Evolutionary conservation across 495 filamentous ascomycete genomes (phyloP).

Genomic region (Lentithecium fluviatile): DNA sequence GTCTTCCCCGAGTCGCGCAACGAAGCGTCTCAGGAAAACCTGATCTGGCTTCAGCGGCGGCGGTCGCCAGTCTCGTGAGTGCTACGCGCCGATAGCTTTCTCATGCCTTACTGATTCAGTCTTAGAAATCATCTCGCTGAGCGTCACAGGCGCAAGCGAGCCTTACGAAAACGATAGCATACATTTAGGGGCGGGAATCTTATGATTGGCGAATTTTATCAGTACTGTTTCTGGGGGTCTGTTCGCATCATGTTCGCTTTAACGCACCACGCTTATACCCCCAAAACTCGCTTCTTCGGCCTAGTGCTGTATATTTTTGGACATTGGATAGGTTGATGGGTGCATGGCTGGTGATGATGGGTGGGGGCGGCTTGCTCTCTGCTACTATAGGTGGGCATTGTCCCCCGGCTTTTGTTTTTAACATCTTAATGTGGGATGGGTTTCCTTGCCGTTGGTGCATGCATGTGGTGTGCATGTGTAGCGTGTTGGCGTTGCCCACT

Average conservation of each 20-base stretch:
- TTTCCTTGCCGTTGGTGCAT: too few species aligned
- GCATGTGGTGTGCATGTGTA: too few species aligned
- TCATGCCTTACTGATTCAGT: slow-evolving; percentile 4
- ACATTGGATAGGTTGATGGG: slow-evolving; percentile 24
- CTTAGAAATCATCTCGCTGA: slow-evolving; percentile 23
- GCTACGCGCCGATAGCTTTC: not conserved
- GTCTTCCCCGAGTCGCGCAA: slow-evolving; percentile 36
- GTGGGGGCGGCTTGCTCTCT: not conserved
- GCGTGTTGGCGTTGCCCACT: too few species aligned
- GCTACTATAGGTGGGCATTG: not conserved
- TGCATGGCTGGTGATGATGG: not conserved
- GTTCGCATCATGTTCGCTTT: slow-evolving; percentile 11
- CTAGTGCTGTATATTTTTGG: slow-evolving; percentile 10
- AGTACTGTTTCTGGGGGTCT: too few species aligned
- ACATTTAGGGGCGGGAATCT: not conserved
- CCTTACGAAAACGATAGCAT: not conserved
- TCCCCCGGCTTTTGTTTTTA: not conserved
- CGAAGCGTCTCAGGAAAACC: slow-evolving; percentile 38
- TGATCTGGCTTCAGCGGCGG: slow-evolving; percentile 37
- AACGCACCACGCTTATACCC: slow-evolving; percentile 29
- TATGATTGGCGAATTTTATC: too few species aligned
- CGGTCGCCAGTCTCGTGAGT: slow-evolving; percentile 38
- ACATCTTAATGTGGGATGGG: not conserved
- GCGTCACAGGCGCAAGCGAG: not conserved
- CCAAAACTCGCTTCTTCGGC: slow-evolving; percentile 10